Evolutionary conservation across 345 rosid species (phyloP).

Genomic region (Ricinus communis): DNA sequence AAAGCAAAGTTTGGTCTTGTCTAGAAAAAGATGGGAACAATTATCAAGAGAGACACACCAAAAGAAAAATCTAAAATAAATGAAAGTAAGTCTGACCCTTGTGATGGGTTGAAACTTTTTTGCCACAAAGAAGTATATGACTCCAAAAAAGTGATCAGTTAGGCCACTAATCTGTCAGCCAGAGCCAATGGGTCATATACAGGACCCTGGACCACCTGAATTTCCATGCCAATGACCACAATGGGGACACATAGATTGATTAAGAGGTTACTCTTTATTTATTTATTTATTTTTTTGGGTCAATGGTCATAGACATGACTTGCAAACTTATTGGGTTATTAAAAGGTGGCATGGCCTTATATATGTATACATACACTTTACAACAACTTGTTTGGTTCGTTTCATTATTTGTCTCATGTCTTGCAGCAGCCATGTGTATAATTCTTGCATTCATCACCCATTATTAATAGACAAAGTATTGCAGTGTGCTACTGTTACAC

Average conservation of each 20-base stretch:
- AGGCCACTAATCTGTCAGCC: neutral
- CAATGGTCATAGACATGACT: neutral
- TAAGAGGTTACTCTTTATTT: too few relatives aligned
- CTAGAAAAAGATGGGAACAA: neutral
- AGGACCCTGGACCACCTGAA: neutral
- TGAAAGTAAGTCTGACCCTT: neutral
- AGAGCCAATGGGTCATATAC: neutral
- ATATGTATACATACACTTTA: neutral
- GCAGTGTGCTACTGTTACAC: neutral
- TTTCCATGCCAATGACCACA: neutral
- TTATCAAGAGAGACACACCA: neutral
- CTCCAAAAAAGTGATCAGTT: neutral
- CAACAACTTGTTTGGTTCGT: too few relatives aligned
- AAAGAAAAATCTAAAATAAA: neutral
- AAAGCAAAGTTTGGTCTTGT: neutral
- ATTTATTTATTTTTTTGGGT: too few relatives aligned
- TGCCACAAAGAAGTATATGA: neutral
- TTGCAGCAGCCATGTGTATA: constrained; percentile 23
- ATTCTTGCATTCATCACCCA: neutral
- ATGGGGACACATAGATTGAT: neutral
- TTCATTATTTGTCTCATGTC: constrained; percentile 17
- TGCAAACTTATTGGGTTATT: neutral
- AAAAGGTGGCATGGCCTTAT: neutral
- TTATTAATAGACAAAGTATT: neutral
- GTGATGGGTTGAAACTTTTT: constrained; percentile 6